Base-by-base conservation (phyloP, 306 rosid genomes). In the Quercus bicolor region DNA sequence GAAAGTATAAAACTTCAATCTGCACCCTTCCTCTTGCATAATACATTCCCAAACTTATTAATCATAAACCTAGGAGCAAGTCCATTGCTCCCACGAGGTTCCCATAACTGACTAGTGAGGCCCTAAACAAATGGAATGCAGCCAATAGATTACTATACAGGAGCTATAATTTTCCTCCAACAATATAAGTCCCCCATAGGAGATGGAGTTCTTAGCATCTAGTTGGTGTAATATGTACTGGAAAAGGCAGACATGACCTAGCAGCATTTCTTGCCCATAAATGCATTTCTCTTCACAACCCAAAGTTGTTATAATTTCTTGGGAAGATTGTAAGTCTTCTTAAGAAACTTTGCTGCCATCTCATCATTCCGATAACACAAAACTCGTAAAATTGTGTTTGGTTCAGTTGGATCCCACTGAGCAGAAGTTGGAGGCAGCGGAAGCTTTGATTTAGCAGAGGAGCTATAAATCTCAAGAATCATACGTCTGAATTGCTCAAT, bases 281-380 rank as follows among this genome's bases (percentile, higher is more conserved):
- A 33, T 61, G 2, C 23, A 45, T 40, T 73, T 9, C 71, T 57
- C 13, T 8, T 59, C 40, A 16, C 16, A 55, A 73, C 28, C 52
- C 65, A 60, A 57, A 24, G 52, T 71, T 64, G 84, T 84, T 83
- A 92, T 81, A 92, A 80, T 90, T 95, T 95, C 60, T 77, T 93
- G 19, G 98, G 98, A 76, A 92, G 86, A 83, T 93, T 91, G 79
- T 88, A 92, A 72, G 87, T 89, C 88, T 95, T 95, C 89, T 90
- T 95, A 52, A 95, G 96, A 82, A 95, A 92, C 91, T 95, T 95
- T 13, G 97, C 95, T 31, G 98, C 97, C 11, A 83, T 75, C 66
- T 93, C 99, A 37, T 92, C 99, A 72, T 91, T 89, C 80, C 99
- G 86, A 52, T 89, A 75, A 83, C 99, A 95, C 82, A 95, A 79